phyloP scores from a whole-genome alignment of 257 asterid species.

The Orobanche coerulescens region DNA sequence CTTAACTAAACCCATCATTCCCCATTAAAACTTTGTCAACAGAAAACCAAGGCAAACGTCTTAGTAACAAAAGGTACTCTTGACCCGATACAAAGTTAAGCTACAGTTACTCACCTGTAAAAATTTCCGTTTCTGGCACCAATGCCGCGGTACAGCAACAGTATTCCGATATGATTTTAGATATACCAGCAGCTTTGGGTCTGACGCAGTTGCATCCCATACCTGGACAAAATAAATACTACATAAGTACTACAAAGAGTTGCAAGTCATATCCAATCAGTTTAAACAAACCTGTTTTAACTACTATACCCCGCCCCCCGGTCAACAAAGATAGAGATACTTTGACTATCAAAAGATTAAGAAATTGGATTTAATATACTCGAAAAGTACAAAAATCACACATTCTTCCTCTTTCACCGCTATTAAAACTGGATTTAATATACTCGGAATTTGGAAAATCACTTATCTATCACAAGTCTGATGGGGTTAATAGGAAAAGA shows the following conservation, averaged over 20 bases:
- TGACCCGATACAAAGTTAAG: conserved; percentile 21
- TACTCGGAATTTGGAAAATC: too few species aligned
- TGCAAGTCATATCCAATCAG: background rate
- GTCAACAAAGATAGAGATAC: too few species aligned
- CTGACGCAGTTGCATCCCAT: conserved; percentile 95
- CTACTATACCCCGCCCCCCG: too few species aligned
- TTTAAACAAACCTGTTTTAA: background rate
- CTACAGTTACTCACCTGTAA: conserved; percentile 60
- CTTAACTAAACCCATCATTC: conserved; percentile 27
- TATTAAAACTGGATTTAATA: too few species aligned
- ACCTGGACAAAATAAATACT: conserved; percentile 42
- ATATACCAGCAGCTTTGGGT: conserved; percentile 88
- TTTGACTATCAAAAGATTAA: too few species aligned
- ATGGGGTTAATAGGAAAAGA: too few species aligned
- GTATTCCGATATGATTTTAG: conserved; percentile 87
- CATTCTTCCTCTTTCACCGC: too few species aligned
- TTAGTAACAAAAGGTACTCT: conserved; percentile 14
- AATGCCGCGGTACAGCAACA: conserved; percentile 98
- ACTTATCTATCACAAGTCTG: too few species aligned
- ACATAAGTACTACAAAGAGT: background rate
- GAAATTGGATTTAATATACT: too few species aligned
- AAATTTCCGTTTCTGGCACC: conserved; percentile 95
- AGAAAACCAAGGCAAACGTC: background rate
- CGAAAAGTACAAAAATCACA: too few species aligned
- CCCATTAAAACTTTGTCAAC: conserved; percentile 14